These are phyloP conservation scores for Calophaca sinica DNA, from an alignment of 306 rosid genomes.

Conservation along the genomic window DNA sequence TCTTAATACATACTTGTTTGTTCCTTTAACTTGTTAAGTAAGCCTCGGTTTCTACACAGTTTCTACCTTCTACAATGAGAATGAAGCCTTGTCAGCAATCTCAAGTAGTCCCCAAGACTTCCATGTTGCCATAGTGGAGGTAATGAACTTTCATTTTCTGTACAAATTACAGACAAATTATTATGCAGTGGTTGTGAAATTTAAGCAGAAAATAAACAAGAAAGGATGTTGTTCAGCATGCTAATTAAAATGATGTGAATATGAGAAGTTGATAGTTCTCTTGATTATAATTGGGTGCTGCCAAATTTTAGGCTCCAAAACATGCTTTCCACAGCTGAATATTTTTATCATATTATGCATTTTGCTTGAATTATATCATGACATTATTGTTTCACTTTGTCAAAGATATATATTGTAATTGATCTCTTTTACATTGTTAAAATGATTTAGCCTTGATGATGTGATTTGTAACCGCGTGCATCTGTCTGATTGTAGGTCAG, in stretches of 20 bases:
- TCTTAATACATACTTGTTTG: slow-evolving; percentile 4
- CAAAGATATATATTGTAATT: slow-evolving; percentile 2
- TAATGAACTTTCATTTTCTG: slow-evolving; percentile 38
- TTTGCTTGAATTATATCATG: slow-evolving; percentile 16
- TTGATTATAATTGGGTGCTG: slow-evolving; percentile 19
- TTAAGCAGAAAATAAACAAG: slow-evolving; percentile 3
- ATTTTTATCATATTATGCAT: slow-evolving; percentile 12
- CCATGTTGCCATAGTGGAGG: slow-evolving; percentile 88
- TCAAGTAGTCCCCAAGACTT: slow-evolving; percentile 67
- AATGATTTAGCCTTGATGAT: slow-evolving; percentile 18
- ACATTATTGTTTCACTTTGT: slow-evolving; percentile 15
- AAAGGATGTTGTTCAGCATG: slow-evolving; percentile 25
- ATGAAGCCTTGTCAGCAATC: slow-evolving; percentile 75
- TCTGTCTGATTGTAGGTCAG: slow-evolving; percentile 60
- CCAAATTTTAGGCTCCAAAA: slow-evolving; percentile 3
- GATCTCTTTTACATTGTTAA: slow-evolving; percentile 28
- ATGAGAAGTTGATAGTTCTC: slow-evolving; percentile 12
- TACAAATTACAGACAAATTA: background rate
- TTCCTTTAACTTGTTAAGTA: slow-evolving; percentile 39
- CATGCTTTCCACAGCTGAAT: background rate
- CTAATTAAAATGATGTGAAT: slow-evolving; percentile 21
- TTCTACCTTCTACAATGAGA: slow-evolving; percentile 65
- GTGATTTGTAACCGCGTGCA: slow-evolving; percentile 9
- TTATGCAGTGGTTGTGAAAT: slow-evolving; percentile 18
- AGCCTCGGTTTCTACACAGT: slow-evolving; percentile 55